These are phyloP conservation scores for Chaetomiaceae sp. DNA, from an alignment of 2,329 filamentous ascomycete species.

Conservation along the genomic window DNA sequence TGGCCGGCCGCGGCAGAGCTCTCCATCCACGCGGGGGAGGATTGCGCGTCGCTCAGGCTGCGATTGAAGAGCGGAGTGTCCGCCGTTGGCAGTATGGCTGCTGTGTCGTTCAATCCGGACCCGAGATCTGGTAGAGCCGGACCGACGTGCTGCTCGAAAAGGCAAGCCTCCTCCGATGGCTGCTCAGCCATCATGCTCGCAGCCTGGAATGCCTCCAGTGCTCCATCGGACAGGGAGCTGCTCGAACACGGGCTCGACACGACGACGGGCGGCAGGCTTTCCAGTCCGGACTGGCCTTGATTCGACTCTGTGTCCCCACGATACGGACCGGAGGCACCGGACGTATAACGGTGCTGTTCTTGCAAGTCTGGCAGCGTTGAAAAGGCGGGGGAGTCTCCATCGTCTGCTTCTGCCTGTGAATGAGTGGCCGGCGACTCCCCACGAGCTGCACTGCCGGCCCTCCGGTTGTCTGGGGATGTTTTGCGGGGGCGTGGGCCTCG, in stretches of 20 bases:
- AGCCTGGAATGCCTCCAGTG: background rate
- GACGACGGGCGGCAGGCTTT: background rate
- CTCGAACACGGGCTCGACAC: background rate
- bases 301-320: background rate
- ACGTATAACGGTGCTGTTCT: background rate
- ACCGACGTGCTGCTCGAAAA: background rate
- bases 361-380: background rate
- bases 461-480: background rate
- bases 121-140: background rate
- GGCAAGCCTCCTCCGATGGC: background rate
- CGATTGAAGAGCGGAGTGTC: background rate
- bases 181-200: background rate
- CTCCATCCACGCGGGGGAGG: background rate
- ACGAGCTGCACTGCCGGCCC: background rate
- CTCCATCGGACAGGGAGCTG: background rate
- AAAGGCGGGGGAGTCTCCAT: background rate
- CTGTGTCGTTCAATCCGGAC: background rate
- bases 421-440: background rate
- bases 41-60: background rate
- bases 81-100: background rate
- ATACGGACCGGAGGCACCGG: background rate
- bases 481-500: background rate
- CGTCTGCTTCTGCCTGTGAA: background rate
- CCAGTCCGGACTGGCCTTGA: background rate
- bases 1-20: background rate